Base-by-base conservation (phyloP, 371 early-diverging fungal species). In the Mucor irregularis region DNA sequence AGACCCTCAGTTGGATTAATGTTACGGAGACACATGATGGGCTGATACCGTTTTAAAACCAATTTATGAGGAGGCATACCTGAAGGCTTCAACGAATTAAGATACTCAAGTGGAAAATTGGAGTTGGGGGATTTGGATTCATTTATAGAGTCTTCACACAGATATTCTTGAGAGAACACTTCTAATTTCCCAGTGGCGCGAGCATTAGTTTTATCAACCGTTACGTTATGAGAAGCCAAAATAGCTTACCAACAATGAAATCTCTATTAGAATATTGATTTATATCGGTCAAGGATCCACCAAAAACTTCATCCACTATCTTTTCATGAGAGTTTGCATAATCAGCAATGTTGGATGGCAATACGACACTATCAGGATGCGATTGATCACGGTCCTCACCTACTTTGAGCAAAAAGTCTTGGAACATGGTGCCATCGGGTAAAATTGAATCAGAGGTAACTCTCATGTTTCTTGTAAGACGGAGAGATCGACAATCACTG, bases 1-100 rank as follows among this genome's bases (percentile, higher is more conserved):
- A 71, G 46, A 10, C 66, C 64, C 8, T n/a, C 30, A 7, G 26
- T 17, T 26, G 46, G 19, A 28, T 54, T 19, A 11, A 54, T 25
- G 14, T 54, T 46, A n/a, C 53, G 16, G 5, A 53, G 3, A 10
- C 17, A 13, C 43, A 53, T 53, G 9, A 53, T 34, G 1, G 45
- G 53, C 3, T 34, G 11, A 10, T 14, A 34, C n/a, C 3, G 9
- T 34, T 6, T 34, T 34, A 34, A 3, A 34, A n/a, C n/a, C 11
- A 14, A 34, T 14, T 34, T 34, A 14, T 34, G 34, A 3, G 34
- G 34, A 6, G 34, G 34, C 34, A 34, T 11, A 2, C 34, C 34
- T 2, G 11, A 34, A 6, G 34, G 7, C n/a, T 34, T 34, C 4
- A 34, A 3, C 3, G 34, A 10, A 10, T 34, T 34, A 3, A 34